A percentile compares a stretch with the other conserved stretches of the same genome.
Evolutionary conservation across 176 grass and related monocot species (phyloP).

Genomic region (Miscanthus lutarioriparius): DNA sequence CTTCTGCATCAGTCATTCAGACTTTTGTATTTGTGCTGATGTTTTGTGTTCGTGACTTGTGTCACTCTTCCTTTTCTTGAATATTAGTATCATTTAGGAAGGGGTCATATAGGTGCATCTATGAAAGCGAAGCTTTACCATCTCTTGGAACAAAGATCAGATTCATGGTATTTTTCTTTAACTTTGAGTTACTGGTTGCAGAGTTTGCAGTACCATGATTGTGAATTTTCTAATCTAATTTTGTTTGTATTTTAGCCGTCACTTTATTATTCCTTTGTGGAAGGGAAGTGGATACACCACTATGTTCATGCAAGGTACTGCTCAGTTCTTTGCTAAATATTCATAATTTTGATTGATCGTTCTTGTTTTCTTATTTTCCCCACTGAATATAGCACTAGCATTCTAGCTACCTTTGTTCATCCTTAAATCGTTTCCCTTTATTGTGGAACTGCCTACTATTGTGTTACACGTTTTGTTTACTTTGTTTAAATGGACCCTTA

Average conservation of each 20-base stretch:
- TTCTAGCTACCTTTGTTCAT: background rate
- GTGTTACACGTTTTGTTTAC: background rate
- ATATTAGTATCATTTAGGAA: slow-evolving; percentile 91
- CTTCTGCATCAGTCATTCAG: background rate
- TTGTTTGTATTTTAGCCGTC: slow-evolving; percentile 46
- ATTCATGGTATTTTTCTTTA: slow-evolving; percentile 62
- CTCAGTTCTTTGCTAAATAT: slow-evolving; percentile 31
- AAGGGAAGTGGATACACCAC: slow-evolving; percentile 87
- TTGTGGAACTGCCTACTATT: background rate
- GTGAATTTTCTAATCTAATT: slow-evolving; percentile 29
- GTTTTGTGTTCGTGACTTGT: background rate
- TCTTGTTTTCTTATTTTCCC: background rate
- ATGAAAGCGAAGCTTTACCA: slow-evolving; percentile 84
- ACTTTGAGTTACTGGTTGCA: slow-evolving; percentile 7
- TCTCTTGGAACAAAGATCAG: slow-evolving; percentile 86
- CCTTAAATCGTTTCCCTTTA: background rate
- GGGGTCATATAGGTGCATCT: slow-evolving; percentile 86
- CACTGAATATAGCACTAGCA: background rate
- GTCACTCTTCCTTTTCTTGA: slow-evolving; percentile 24
- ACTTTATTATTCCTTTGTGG: slow-evolving; percentile 98
- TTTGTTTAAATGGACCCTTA: background rate
- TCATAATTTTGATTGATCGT: background rate
- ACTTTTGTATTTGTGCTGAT: background rate
- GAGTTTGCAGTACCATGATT: slow-evolving; percentile 5
- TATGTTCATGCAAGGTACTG: slow-evolving; percentile 95